Evolutionary conservation across 2,329 filamentous ascomycete genomes (phyloP), one percentile per base, ranked within the genome.

Genomic region (Cadophora sp.): DNA sequence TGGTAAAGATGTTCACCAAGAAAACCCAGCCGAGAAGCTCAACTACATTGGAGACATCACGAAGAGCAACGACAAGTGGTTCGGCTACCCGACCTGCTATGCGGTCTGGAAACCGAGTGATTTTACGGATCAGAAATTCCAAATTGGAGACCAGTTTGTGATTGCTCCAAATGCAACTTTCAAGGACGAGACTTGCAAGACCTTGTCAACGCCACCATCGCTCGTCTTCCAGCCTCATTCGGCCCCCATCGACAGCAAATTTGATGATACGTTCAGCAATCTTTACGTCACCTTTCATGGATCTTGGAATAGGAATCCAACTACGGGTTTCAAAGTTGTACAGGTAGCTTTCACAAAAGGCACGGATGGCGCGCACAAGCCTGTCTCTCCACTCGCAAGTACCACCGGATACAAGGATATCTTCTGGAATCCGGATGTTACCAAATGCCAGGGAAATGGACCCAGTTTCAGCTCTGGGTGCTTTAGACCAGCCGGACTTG

Each of bases 1-100:
- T 11, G 53, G 63, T n/a, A 63, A 59, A 26, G 67, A 69, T 58
- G 59, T 92, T 56, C 88, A 91, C 72, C 78, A 86, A 69, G 83
- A 91, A 74, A 93, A 93, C 74, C 91, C 91, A 0, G 91, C 84
- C n/a, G 91, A 93, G 76, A 89, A 93, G 78, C 79, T 94, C 77
- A 93, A 93, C 78, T 85, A 83, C 67, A 80, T 92, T 3, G 73
- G 72, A 46, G 63, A 27, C 1, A 73, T 77, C 14, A 70, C 71
- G 0, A 75, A 73, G 11, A 65, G 77, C 24, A 77, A 80, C 65
- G 82, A 81, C n/a, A 79, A 77, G 3, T 92, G 92, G 77, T 91
- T 89, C 74, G 91, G 91, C 26, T 94, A 93, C 75, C 91, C 91
- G 1, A 79, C 83, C 53, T 93, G 91, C 80, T 91, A 88, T 73